Conservation (phyloP, 2,329 filamentous ascomycete species). For the Allantophomopsis cytisporea region DNA sequence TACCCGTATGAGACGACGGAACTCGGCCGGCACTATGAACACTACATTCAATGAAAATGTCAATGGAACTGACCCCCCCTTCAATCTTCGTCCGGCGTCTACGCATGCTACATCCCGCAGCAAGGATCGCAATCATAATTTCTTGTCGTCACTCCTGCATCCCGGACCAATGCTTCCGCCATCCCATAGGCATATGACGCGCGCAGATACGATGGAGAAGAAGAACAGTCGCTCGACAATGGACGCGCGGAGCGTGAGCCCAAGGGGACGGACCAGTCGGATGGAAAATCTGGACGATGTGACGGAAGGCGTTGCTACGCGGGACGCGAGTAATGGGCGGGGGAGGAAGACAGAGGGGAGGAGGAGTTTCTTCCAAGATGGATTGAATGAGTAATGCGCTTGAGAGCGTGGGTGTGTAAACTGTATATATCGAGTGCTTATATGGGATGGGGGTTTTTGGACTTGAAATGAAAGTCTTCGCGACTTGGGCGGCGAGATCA, state of each 20-base stretch:
- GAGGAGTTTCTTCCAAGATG: conserved; percentile 10
- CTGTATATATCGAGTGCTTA: neutral
- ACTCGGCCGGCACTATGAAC: neutral
- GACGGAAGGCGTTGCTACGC: neutral
- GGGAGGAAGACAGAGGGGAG: conserved; percentile 4
- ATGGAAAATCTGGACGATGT: neutral
- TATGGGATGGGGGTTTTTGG: neutral
- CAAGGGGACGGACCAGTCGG: neutral
- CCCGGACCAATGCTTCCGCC: conserved; percentile 17
- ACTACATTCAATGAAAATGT: neutral
- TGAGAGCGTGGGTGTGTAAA: neutral
- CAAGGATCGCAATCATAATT: conserved; percentile 8
- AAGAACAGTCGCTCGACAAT: neutral
- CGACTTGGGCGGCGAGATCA: no score
- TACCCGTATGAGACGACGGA: conserved; percentile 1
- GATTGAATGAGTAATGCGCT: conserved; percentile 4
- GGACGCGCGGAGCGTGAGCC: neutral
- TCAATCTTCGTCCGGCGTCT: conserved; percentile 3
- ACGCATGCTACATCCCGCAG: neutral
- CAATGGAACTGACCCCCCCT: neutral
- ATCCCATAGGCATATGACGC: neutral
- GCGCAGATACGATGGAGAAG: conserved; percentile 1
- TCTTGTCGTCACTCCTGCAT: conserved; percentile 15
- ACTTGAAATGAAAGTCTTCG: neutral
- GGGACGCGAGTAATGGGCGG: neutral